Evolutionary conservation across 2,329 filamentous ascomycete species (phyloP), one percentile per base, ranked within the genome.

Genomic region (Fusarium verrucosum): DNA sequence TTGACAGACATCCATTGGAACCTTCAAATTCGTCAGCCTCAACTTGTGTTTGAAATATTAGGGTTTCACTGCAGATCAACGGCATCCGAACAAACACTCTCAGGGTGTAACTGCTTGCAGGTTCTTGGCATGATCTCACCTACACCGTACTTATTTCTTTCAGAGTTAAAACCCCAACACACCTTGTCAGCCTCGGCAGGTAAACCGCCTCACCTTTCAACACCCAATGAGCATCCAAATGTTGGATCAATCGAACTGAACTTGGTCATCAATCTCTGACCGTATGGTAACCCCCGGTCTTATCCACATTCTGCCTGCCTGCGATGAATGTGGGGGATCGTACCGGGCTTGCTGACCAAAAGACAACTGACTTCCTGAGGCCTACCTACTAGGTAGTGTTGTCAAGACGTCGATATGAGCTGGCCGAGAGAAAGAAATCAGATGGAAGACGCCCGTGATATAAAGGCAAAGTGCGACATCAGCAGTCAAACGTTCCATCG

Each of bases 11-110:
- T n/a, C n/a, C n/a, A n/a, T n/a, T n/a, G n/a, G n/a, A n/a, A 61
- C 56, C 56, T n/a, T 59, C 20, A 35, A 35, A 19, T 35, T 35
- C 42, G 49, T 61, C 58, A 62, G 57, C 57, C 58, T 61, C 49
- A 62, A 43, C n/a, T 56, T 42, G 23, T 23, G n/a, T 19, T n/a
- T 36, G 23, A 14, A 30, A 50, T 28, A 32, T 32, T 28, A 50
- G 19, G 37, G 58, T 57, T 17, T 40, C 58, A 42, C 58, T 19
- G 13, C 40, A 62, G 40, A 36, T 30, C 35, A 61, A 38, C 26
- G 37, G 28, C 36, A 35, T 33, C 47, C 42, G 32, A 37, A 20
- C 57, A 56, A 56, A 37, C 42, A 40, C 19, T 14, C 11, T 20
- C 19, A 13, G 17, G 42, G 20, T 43, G 41, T 16, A 35, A 26